A percentile compares a stretch with the other conserved stretches of the same genome.
Evolutionary conservation across 805 yeast species (phyloP).

Genomic region (Metschnikowia orientalis): DNA sequence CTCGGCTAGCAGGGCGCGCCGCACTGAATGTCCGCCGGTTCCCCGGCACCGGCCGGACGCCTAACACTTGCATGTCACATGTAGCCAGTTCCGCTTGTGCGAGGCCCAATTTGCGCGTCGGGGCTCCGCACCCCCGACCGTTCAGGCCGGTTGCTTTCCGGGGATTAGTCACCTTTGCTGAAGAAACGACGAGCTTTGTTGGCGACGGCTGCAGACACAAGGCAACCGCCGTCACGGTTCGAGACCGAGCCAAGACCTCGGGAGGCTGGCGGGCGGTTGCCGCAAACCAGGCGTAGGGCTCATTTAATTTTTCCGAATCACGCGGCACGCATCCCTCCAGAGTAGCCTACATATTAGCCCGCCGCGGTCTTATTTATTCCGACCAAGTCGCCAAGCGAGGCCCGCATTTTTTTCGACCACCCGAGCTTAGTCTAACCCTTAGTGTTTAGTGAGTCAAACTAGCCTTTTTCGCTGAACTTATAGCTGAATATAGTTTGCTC

Average conservation of each 20-base stretch:
- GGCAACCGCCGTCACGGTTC: not conserved
- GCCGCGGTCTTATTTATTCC: slow-evolving; percentile 14
- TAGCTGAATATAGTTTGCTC: slow-evolving; percentile 4
- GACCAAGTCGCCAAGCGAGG: slow-evolving; percentile 4
- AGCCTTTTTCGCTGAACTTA: too few relatives aligned
- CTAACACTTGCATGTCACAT: not conserved
- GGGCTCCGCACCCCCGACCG: slow-evolving; percentile 4
- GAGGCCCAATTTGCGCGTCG: slow-evolving; percentile 1
- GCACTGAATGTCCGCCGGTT: not conserved
- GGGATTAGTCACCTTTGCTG: too few relatives aligned
- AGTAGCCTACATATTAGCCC: slow-evolving; percentile 13
- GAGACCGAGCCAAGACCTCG: not conserved
- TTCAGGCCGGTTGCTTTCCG: too few relatives aligned
- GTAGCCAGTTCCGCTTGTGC: slow-evolving; percentile 2
- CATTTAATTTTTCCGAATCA: slow-evolving; percentile 4
- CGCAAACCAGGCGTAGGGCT: not conserved
- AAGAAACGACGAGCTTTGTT: too few relatives aligned
- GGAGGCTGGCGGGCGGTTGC: not conserved
- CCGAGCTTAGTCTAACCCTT: too few relatives aligned
- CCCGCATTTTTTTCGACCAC: slow-evolving; percentile 5
- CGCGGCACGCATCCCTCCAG: slow-evolving; percentile 15
- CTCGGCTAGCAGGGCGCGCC: not conserved
- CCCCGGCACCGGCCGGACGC: not conserved
- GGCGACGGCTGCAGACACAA: too few relatives aligned
- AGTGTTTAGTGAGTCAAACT: too few relatives aligned